Evolutionary conservation across 306 rosid genomes (phyloP).

Genomic region (Pyrus bretschneideri): DNA sequence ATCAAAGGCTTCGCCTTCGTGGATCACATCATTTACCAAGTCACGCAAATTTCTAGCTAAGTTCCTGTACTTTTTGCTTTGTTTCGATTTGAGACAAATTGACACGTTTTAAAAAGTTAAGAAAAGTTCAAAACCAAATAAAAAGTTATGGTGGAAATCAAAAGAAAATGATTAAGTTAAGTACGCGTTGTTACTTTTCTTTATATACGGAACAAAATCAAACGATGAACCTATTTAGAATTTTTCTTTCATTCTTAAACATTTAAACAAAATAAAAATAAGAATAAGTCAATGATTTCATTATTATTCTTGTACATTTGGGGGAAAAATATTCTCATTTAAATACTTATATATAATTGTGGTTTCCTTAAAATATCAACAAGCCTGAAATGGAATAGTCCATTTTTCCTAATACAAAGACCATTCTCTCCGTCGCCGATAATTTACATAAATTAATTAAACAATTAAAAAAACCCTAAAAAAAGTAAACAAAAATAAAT

Average conservation of each 20-base stretch:
- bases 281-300: background rate
- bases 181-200: no score
- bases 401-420: background rate
- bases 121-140: no score
- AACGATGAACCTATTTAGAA: no score
- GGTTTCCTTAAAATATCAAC: background rate
- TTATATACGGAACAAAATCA: no score
- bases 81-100: no score
- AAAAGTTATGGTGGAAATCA: no score
- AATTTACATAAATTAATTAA: constrained; percentile 22
- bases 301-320: background rate
- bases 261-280: background rate
- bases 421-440: background rate
- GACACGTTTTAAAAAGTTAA: no score
- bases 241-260: no score
- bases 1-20: no score
- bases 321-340: background rate
- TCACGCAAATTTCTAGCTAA: no score
- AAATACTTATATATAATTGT: background rate
- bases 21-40: no score
- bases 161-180: no score
- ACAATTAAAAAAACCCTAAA: background rate
- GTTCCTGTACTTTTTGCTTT: rapidly evolving
- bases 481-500: background rate
- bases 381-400: background rate